A percentile compares a stretch with the other conserved stretches of the same genome.
Conservation (phyloP, 176 grass and related monocot species). For the Oryza coarctata region DNA sequence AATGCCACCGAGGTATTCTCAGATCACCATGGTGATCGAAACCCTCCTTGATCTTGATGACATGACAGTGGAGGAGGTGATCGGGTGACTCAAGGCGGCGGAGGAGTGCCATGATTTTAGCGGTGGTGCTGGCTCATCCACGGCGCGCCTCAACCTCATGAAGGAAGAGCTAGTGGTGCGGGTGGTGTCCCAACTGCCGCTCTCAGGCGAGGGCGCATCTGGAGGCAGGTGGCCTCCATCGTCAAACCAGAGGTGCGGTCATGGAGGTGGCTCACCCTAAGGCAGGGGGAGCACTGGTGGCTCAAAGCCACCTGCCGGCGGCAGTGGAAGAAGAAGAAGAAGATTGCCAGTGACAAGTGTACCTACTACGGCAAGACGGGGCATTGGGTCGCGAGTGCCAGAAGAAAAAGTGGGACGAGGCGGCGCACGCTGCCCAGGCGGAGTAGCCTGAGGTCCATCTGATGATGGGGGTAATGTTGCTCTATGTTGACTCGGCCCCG, state of each 20-base stretch:
- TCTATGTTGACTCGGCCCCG: background rate
- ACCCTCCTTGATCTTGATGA: background rate
- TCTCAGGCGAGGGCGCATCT: background rate
- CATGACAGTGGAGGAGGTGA: background rate
- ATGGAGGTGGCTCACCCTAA: too few species aligned
- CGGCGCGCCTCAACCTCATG: background rate
- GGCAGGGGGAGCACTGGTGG: too few species aligned
- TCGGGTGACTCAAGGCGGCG: background rate
- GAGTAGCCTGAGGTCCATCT: background rate
- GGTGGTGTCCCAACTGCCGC: background rate
- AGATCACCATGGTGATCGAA: background rate
- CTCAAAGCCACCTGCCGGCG: background rate
- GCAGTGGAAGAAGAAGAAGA: background rate
- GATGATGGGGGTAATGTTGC: background rate
- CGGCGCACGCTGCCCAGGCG: background rate
- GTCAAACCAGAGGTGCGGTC: background rate
- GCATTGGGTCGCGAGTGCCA: background rate
- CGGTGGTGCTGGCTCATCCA: fast-evolving
- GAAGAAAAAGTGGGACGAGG: background rate
- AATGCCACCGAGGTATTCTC: background rate
- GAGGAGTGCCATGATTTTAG: background rate
- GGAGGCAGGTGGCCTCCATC: background rate
- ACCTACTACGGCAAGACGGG: background rate
- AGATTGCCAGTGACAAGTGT: background rate
- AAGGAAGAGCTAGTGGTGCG: background rate